These are phyloP conservation scores for Corylus heterophylla DNA, from an alignment of 306 rosid species.

Conservation along the genomic window DNA sequence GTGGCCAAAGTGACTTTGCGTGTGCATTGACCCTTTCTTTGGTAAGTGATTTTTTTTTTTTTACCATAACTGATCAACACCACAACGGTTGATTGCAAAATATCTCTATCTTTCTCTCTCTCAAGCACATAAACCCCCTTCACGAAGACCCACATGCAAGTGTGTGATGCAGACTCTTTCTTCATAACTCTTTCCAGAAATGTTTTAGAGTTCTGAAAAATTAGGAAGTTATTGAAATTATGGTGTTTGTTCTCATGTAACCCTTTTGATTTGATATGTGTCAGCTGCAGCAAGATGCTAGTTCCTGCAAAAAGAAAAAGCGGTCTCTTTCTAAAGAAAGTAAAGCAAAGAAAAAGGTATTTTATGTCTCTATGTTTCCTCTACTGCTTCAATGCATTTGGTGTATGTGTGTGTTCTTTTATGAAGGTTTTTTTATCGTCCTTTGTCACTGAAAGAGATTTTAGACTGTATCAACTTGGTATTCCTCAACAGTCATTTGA, in stretches of 20 bases:
- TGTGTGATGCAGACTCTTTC: background rate
- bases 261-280: constrained; percentile 21
- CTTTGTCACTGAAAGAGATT: background rate
- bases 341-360: constrained; percentile 65
- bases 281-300: constrained; percentile 41
- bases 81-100: background rate
- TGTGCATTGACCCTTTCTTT: no score
- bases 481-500: background rate
- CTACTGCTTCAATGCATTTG: constrained; percentile 11
- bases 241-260: constrained; percentile 9
- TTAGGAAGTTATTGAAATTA: background rate
- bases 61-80: background rate
- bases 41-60: background rate
- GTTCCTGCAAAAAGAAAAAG: constrained; percentile 39
- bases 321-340: constrained; percentile 54
- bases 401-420: constrained; percentile 12
- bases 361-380: constrained; percentile 12
- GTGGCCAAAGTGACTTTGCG: background rate
- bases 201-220: background rate
- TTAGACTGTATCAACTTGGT: background rate
- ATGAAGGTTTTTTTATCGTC: background rate
- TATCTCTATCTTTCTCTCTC: background rate
- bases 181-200: background rate
- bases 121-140: background rate
- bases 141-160: background rate